A percentile compares a stretch with the other conserved stretches of the same genome.
phyloP scores from a whole-genome alignment of 768 basidiomycete species.

The Kwoniella shandongensis region DNA sequence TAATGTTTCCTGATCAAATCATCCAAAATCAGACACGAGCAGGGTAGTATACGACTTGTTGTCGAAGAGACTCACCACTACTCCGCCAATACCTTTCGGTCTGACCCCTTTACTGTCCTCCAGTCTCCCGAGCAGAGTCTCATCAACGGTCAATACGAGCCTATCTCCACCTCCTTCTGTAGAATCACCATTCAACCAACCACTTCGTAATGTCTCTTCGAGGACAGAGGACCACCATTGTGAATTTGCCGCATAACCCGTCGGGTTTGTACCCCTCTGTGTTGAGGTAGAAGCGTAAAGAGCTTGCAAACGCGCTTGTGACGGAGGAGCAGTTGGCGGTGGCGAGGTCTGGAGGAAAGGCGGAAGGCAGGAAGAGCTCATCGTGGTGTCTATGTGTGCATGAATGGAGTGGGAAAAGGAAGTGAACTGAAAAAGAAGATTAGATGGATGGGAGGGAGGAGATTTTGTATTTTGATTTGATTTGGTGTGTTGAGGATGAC shows the following conservation, averaged over 20 bases:
- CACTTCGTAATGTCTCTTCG: conserved; percentile 38
- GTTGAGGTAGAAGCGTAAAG: conserved; percentile 84
- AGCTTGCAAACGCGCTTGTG: conserved; percentile 54
- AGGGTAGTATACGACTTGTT: not conserved
- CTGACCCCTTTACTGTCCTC: conserved; percentile 36
- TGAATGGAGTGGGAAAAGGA: no score
- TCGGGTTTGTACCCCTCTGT: conserved; percentile 80
- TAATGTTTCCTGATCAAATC: conserved; percentile 35
- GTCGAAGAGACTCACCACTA: conserved; percentile 40
- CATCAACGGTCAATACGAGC: conserved; percentile 44
- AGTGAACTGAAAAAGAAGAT: no score
- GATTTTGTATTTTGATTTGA: no score
- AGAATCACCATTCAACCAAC: conserved; percentile 25
- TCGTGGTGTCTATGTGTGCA: no score
- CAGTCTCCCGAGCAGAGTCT: conserved; percentile 33
- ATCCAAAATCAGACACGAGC: not conserved
- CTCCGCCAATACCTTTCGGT: conserved; percentile 50
- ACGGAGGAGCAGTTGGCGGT: conserved; percentile 32
- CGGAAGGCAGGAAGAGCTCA: conserved; percentile 19
- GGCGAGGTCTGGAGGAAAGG: conserved; percentile 25
- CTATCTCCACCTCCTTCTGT: conserved; percentile 29
- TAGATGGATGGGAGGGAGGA: no score
- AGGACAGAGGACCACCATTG: conserved; percentile 70
- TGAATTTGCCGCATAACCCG: conserved; percentile 74
- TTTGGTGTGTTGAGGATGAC: no score